Conservation (phyloP, 768 basidiomycete species). For the Kwoniella dendrophila region DNA sequence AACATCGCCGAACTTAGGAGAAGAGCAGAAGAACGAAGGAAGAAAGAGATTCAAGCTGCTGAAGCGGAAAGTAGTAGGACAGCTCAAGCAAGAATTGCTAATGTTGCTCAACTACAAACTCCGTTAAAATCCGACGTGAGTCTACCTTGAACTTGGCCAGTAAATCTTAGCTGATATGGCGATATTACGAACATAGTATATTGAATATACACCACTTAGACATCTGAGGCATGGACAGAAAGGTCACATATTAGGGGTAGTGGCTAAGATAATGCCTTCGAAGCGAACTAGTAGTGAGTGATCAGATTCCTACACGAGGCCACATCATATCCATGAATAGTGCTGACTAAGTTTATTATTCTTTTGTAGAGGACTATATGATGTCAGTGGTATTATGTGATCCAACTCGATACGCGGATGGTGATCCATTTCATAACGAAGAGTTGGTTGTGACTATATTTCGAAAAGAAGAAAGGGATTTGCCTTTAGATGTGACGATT, state of each 20-base stretch:
- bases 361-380: slow-evolving; percentile 22
- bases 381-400: slow-evolving; percentile 34
- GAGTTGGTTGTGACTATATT: slow-evolving; percentile 40
- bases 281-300: not conserved
- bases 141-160: not conserved
- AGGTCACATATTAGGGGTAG: slow-evolving; percentile 10
- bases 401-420: slow-evolving; percentile 25
- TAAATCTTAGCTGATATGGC: not conserved
- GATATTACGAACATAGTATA: not conserved
- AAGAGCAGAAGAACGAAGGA: not conserved
- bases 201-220: slow-evolving; percentile 4
- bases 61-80: slow-evolving; percentile 18
- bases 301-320: not conserved
- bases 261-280: slow-evolving; percentile 1
- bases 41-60: not conserved
- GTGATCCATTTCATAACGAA: slow-evolving; percentile 12
- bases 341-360: not conserved
- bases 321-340: not conserved
- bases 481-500: slow-evolving; percentile 20
- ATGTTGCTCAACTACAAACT: not conserved
- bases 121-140: slow-evolving; percentile 11
- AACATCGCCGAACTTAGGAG: not conserved
- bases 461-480: slow-evolving; percentile 10
- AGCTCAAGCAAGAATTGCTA: slow-evolving; percentile 1
- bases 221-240: not conserved